Percentiles rank a stretch among this genome's conserved stretches.
These are phyloP conservation scores for Ottelia alismoides DNA, from an alignment of 106 monocot genomes.

Conservation along the genomic window DNA sequence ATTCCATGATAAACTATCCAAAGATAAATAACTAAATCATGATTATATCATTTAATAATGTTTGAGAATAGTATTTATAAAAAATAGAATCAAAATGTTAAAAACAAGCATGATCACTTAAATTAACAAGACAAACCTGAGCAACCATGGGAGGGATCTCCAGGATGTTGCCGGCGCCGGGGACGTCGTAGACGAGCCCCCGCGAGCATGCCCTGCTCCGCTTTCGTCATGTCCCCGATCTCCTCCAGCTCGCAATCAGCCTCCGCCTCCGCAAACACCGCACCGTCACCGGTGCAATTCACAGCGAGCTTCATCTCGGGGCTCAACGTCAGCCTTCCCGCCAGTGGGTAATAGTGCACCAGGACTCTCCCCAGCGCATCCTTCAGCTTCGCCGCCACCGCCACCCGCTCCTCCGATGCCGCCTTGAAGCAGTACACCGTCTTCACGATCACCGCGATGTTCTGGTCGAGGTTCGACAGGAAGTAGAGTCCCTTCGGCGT, in stretches of 20 bases:
- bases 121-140: slow-evolving; percentile 27
- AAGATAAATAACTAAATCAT: no score
- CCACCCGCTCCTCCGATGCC: slow-evolving; percentile 17
- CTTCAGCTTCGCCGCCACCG: slow-evolving; percentile 22
- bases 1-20: no score
- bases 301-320: slow-evolving; percentile 59
- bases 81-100: no score
- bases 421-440: slow-evolving; percentile 69
- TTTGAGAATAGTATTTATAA: no score
- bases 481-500: slow-evolving; percentile 46
- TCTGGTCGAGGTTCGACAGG: slow-evolving; percentile 86
- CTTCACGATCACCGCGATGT: slow-evolving; percentile 71
- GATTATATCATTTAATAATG: no score
- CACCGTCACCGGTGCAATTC: slow-evolving; percentile 66
- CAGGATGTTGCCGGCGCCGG: slow-evolving; percentile 62
- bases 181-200: slow-evolving; percentile 64
- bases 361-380: slow-evolving; percentile 46
- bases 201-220: slow-evolving; percentile 57
- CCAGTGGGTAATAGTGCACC: slow-evolving; percentile 68
- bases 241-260: slow-evolving; percentile 44
- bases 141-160: slow-evolving; percentile 69
- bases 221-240: slow-evolving; percentile 60
- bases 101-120: neutral
- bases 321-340: slow-evolving; percentile 63
- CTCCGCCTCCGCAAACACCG: slow-evolving; percentile 69